phyloP scores from a whole-genome alignment of 2,329 filamentous ascomycete genomes.

The Seiridium cupressi region DNA sequence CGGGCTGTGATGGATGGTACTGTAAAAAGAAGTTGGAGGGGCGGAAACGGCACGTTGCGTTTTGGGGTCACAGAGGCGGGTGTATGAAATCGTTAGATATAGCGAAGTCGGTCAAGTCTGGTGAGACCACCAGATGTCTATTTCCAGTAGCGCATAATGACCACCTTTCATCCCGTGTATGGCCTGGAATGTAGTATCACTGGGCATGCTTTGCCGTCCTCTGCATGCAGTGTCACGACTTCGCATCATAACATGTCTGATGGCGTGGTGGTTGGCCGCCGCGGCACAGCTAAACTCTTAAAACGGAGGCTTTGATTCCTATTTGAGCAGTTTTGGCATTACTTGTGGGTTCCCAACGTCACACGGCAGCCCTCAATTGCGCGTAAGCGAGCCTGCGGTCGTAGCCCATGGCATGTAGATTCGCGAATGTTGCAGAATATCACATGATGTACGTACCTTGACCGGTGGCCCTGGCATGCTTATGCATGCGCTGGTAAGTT shows the following conservation, averaged over 20 bases:
- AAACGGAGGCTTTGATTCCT: not conserved
- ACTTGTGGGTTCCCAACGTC: not conserved
- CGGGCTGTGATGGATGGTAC: not conserved
- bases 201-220: not conserved
- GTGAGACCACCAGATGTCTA: not conserved
- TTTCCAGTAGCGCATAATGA: not conserved
- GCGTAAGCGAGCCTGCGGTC: not conserved
- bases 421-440: not conserved
- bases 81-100: not conserved
- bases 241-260: not conserved
- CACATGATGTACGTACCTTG: not conserved
- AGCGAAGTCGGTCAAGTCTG: not conserved
- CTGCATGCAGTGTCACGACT: not conserved
- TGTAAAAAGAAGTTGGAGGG: not conserved
- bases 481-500: too few relatives aligned
- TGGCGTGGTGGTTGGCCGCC: not conserved
- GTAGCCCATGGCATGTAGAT: not conserved
- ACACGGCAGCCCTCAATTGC: not conserved
- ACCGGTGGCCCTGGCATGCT: not conserved
- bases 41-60: conserved; percentile 2
- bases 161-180: too few relatives aligned
- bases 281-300: not conserved
- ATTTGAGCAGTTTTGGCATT: too few relatives aligned
- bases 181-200: too few relatives aligned
- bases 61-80: not conserved